Evolutionary conservation across 306 rosid genomes (phyloP).

Genomic region (Neltuma alba): DNA sequence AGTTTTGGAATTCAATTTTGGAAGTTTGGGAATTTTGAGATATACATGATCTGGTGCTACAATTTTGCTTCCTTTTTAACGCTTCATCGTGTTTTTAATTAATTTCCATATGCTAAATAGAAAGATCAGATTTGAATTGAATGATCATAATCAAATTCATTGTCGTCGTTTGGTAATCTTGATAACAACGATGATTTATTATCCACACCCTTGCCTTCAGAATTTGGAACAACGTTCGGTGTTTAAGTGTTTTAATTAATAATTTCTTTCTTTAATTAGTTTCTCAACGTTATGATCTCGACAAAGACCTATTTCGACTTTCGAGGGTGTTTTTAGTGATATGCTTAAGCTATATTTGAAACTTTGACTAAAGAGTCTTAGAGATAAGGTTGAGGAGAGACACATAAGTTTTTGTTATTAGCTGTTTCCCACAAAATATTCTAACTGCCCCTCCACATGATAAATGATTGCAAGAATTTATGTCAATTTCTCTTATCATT

Average conservation of each 20-base stretch:
- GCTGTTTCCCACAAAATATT: background rate
- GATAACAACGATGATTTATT: background rate
- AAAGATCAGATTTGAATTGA: too few relatives aligned
- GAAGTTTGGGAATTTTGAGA: background rate
- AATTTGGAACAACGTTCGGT: too few relatives aligned
- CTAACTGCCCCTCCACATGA: background rate
- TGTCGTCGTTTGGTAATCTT: background rate
- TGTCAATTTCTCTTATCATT: background rate
- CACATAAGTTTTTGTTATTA: background rate
- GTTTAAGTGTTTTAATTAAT: too few relatives aligned
- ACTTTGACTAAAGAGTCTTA: background rate
- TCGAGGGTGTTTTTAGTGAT: too few relatives aligned
- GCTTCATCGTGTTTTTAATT: background rate
- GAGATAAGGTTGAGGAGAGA: background rate
- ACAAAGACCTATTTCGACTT: too few relatives aligned
- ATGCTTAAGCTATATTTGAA: background rate
- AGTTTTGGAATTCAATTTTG: constrained; percentile 25
- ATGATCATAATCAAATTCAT: background rate
- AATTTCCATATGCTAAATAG: background rate
- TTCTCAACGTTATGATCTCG: too few relatives aligned
- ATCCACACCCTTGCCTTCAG: background rate
- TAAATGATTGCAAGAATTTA: background rate
- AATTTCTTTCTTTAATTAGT: too few relatives aligned
- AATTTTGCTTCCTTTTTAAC: background rate
- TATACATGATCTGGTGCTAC: background rate